Percentiles rank a stretch among this genome's conserved stretches.
Conservation (phyloP, 139 green algal species). For the Picochlorum costavermella region DNA sequence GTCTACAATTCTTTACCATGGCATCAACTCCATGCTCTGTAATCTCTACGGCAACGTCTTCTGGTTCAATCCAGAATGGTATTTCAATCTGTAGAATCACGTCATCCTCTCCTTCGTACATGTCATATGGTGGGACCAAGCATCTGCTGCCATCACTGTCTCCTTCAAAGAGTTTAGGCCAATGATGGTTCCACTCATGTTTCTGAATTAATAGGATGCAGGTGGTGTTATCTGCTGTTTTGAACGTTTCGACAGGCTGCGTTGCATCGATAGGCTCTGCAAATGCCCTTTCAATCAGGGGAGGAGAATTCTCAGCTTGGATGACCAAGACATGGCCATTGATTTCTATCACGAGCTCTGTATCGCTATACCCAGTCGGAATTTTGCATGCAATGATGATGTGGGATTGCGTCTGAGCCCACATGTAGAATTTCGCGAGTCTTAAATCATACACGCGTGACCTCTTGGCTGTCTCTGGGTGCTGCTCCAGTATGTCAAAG, state of each 20-base stretch:
- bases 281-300: slow-evolving; percentile 45
- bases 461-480: slow-evolving; percentile 1
- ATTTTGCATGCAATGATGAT: slow-evolving; percentile 56
- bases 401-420: slow-evolving; percentile 49
- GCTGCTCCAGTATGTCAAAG: slow-evolving; percentile 12
- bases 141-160: slow-evolving; percentile 45
- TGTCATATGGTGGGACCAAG: slow-evolving; percentile 37
- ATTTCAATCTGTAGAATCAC: slow-evolving; percentile 52
- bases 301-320: slow-evolving; percentile 46
- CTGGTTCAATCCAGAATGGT: slow-evolving; percentile 60
- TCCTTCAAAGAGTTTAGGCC: slow-evolving; percentile 48
- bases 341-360: slow-evolving; percentile 39
- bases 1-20: slow-evolving; percentile 34
- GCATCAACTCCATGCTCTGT: slow-evolving; percentile 15
- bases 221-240: slow-evolving; percentile 42
- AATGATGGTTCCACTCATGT: slow-evolving; percentile 28
- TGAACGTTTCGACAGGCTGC: slow-evolving; percentile 33
- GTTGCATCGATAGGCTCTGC: slow-evolving; percentile 22
- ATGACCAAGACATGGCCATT: slow-evolving; percentile 24
- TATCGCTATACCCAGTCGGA: slow-evolving; percentile 51
- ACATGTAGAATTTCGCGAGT: slow-evolving; percentile 69
- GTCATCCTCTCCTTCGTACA: slow-evolving; percentile 43
- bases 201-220: slow-evolving; percentile 43
- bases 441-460: slow-evolving; percentile 30
- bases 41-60: slow-evolving; percentile 49